Evolutionary conservation across 2,329 filamentous ascomycete genomes (phyloP), one percentile per base, ranked within the genome.

Genomic region (Monosporascus cannonballus): DNA sequence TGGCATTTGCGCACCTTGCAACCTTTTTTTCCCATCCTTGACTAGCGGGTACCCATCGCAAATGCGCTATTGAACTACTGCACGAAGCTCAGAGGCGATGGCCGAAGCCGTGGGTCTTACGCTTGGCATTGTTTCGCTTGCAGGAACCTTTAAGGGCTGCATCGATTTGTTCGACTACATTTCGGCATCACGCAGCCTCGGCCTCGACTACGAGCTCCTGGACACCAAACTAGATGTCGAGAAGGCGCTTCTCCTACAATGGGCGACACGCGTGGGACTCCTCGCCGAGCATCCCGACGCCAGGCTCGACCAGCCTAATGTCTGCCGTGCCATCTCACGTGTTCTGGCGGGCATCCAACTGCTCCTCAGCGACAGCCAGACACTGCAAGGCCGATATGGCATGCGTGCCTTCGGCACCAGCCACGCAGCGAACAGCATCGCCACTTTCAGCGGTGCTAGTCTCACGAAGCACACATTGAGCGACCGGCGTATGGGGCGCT

Each of bases 161-260:
- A 49, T 61, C 34, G 60, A 62, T 18, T 44, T 62, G 1, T 58
- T 55, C 45, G 41, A 49, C 5, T 48, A 55, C 14, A 54, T 61
- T 27, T 47, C 49, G 25, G 51, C 50, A n/a, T 51, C 57, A 5
- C 52, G 48, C 15, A 37, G 41, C 17, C 47, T 60, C 14, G 57
- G 55, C 7, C 45, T 51, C 1, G 59, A 62, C 47, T 63, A 57
- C 46, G 53, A 56, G 22, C 50, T 59, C 22, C 47, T 61, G 5
- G 53, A 54, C n/a, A 58, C 59, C 4, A 63, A 63, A 47, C 41
- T 63, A 9, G 57, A 62, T 41, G 51, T 63, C 30, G 60, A 62
- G 50, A 60, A 54, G 34, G 51, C 52, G 1, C 52, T 62, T 22
- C 44, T 63, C 2, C 51, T 63, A 2, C 54, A 59, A 37, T 63